Conservation (phyloP, 345 rosid species). For the Ricinus communis region DNA sequence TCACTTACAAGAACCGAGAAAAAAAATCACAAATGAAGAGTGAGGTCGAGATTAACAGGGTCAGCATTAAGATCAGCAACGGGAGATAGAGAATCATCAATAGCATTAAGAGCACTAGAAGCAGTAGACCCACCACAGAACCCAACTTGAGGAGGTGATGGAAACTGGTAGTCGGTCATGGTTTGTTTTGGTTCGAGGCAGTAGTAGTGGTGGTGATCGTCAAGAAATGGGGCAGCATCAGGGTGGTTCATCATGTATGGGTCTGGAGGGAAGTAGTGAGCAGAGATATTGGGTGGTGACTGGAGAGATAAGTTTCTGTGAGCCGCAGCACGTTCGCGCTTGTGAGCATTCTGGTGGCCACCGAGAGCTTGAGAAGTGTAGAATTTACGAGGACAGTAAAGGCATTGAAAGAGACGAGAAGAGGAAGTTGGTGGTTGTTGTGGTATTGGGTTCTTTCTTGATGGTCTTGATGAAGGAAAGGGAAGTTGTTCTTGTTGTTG, state of each 20-base stretch:
- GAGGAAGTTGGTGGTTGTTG: constrained; percentile 19
- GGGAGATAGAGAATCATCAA: constrained; percentile 6
- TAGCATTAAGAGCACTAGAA: constrained; percentile 1
- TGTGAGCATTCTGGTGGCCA: constrained; percentile 98
- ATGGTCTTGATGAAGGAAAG: constrained; percentile 25
- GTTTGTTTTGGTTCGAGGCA: constrained; percentile 20
- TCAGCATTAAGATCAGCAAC: constrained; percentile 23
- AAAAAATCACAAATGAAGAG: constrained; percentile 41
- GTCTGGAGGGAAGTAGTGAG: too few species aligned
- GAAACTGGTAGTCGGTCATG: constrained; percentile 5
- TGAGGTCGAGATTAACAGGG: constrained; percentile 39
- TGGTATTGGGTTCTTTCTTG: constrained; percentile 19
- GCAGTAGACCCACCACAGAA: constrained; percentile 3
- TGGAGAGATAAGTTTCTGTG: constrained; percentile 46
- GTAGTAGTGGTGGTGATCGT: constrained; percentile 4
- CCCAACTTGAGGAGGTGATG: constrained; percentile 3
- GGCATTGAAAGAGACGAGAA: constrained; percentile 62
- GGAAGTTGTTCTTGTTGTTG: not conserved
- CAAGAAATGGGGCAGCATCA: constrained; percentile 12
- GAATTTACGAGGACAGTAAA: constrained; percentile 85
- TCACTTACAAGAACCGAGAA: too few species aligned
- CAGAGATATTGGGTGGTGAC: not conserved
- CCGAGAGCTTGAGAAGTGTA: constrained; percentile 95
- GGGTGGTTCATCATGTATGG: not conserved
- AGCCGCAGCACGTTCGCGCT: constrained; percentile 88